phyloP scores from a whole-genome alignment of 352 stramenopile genomes.

The Phytophthora tentaculata region DNA sequence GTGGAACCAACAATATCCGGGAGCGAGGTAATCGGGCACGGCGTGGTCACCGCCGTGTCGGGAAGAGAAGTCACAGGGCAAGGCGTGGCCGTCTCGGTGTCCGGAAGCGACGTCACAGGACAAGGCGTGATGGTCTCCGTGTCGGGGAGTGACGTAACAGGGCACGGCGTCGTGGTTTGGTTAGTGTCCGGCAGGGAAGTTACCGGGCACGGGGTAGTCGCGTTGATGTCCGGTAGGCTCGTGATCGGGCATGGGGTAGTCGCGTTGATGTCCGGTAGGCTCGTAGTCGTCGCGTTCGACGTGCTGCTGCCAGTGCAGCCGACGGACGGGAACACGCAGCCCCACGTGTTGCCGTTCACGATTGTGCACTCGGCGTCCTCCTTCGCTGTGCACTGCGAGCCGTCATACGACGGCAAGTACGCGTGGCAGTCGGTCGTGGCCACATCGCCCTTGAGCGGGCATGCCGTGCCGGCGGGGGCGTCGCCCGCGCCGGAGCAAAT shows the following conservation, averaged over 20 bases:
- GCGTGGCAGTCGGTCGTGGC: slow-evolving; percentile 50
- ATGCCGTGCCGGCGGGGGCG: slow-evolving; percentile 48
- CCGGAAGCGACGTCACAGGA: slow-evolving; percentile 13
- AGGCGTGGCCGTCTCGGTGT: slow-evolving; percentile 6
- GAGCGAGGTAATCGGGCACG: slow-evolving; percentile 19
- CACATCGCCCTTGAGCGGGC: slow-evolving; percentile 53
- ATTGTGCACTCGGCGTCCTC: slow-evolving; percentile 52
- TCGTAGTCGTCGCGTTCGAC: slow-evolving; percentile 15
- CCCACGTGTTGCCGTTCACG: slow-evolving; percentile 45
- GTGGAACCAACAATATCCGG: slow-evolving; percentile 9
- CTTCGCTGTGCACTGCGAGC: slow-evolving; percentile 36
- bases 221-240: slow-evolving; percentile 11
- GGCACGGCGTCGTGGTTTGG: slow-evolving; percentile 16
- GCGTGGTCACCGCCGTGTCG: slow-evolving; percentile 4
- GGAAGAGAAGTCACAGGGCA: slow-evolving; percentile 21
- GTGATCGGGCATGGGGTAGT: slow-evolving; percentile 25
- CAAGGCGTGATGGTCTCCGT: neutral
- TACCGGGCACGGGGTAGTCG: neutral
- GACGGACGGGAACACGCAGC: slow-evolving; percentile 42
- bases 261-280: slow-evolving; percentile 15
- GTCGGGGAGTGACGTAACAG: slow-evolving; percentile 12
- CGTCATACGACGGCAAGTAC: slow-evolving; percentile 53
- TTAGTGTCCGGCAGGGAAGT: neutral
- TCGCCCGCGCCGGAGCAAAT: slow-evolving; percentile 56
- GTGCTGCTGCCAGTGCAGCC: slow-evolving; percentile 23